Evolutionary conservation across 177 flowering plant genomes (phyloP).

Genomic region (Tripterygium wilfordii): DNA sequence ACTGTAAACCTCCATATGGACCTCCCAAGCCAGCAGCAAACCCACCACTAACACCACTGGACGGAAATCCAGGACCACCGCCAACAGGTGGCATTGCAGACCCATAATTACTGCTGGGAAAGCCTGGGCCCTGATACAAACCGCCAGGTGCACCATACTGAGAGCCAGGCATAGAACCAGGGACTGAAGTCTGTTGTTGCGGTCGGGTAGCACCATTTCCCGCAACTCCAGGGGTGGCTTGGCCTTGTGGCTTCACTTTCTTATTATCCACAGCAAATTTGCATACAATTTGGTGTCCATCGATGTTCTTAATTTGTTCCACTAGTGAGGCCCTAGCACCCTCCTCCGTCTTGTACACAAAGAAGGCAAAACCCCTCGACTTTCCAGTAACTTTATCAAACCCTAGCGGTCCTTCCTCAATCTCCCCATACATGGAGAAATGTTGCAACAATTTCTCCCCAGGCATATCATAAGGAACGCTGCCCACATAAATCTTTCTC

Average conservation of each 20-base stretch:
- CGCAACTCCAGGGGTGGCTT: background rate
- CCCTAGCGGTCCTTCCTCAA: constrained; percentile 5
- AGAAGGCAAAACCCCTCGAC: constrained; percentile 1
- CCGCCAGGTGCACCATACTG: background rate
- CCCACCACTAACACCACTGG: constrained; percentile 1
- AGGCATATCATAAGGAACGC: background rate
- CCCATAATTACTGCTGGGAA: background rate
- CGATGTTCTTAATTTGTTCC: background rate
- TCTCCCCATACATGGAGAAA: background rate
- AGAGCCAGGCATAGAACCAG: too few relatives aligned
- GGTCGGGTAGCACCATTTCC: background rate
- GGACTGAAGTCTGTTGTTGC: background rate
- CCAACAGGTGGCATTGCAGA: background rate
- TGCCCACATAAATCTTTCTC: constrained; percentile 3
- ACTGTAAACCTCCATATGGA: background rate
- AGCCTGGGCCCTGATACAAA: too few relatives aligned
- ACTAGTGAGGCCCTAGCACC: constrained; percentile 2
- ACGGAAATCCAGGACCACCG: too few relatives aligned
- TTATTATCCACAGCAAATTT: constrained; percentile 20
- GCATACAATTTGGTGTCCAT: constrained; percentile 8
- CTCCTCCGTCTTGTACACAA: constrained; percentile 3
- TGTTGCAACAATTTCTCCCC: background rate
- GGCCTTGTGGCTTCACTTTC: constrained; percentile 10
- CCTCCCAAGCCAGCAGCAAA: background rate
- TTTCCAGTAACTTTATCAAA: background rate